Evolutionary conservation across 306 rosid species (phyloP).

Genomic region (Casuarina glauca): DNA sequence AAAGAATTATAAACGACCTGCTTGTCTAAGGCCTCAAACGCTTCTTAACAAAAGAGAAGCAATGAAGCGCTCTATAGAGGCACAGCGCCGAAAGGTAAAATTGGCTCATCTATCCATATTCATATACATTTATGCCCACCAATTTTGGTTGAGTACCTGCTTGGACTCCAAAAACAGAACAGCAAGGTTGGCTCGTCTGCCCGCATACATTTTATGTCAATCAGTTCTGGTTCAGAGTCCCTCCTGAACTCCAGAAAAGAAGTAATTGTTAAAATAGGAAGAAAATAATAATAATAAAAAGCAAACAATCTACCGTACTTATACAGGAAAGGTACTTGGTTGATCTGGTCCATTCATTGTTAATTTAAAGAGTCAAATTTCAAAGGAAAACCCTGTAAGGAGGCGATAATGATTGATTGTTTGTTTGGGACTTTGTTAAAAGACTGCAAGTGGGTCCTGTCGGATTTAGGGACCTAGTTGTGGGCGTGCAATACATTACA

Average conservation of each 20-base stretch:
- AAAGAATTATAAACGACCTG: slow-evolving; percentile 83
- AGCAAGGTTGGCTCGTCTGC: no score
- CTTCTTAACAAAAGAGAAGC: slow-evolving; percentile 76
- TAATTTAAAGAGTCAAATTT: not conserved
- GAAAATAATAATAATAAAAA: not conserved
- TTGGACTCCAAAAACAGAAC: not conserved
- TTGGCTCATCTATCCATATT: slow-evolving; percentile 15
- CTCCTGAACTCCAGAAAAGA: no score
- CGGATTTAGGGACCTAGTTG: not conserved
- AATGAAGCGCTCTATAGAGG: slow-evolving; percentile 74
- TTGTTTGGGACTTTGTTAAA: not conserved
- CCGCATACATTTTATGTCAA: no score
- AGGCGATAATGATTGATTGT: not conserved
- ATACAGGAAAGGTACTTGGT: not conserved
- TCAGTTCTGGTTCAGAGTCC: no score
- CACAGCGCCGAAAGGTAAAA: slow-evolving; percentile 78
- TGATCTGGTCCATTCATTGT: not conserved
- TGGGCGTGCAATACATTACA: slow-evolving; percentile 11
- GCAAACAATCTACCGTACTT: not conserved
- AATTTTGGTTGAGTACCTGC: slow-evolving; percentile 25
- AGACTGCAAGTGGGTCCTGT: not conserved
- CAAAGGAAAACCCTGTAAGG: not conserved
- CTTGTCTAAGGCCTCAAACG: slow-evolving; percentile 76
- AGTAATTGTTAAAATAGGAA: not conserved
- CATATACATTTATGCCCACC: slow-evolving; percentile 4